Percentiles rank a stretch among this genome's conserved stretches.
Conservation (phyloP, 2,329 filamentous ascomycete genomes). For the Pseudogymnoascus destructans region DNA sequence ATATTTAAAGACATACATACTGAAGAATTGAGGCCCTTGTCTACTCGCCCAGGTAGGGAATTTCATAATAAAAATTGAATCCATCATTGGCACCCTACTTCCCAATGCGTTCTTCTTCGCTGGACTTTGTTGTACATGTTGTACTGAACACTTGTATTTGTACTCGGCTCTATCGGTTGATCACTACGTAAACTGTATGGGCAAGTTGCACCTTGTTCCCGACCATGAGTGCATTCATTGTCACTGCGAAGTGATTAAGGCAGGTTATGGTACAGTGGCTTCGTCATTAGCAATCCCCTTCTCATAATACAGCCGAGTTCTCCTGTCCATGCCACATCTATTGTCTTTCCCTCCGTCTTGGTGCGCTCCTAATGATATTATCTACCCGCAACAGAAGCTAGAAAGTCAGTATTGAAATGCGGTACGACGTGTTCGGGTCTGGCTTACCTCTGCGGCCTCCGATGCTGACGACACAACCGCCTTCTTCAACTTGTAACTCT, state of each 20-base stretch:
- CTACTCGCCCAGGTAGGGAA: background rate
- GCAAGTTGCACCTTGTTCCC: conserved; percentile 6
- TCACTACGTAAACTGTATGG: conserved; percentile 8
- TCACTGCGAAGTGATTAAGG: conserved; percentile 17
- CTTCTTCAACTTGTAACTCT: conserved; percentile 97
- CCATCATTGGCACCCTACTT: background rate
- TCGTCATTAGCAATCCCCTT: conserved; percentile 12
- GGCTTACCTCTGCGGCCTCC: conserved; percentile 82
- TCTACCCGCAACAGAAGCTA: conserved; percentile 85
- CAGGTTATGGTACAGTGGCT: conserved; percentile 26
- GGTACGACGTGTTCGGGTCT: conserved; percentile 12
- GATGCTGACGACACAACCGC: conserved; percentile 95
- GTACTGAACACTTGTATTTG: conserved; percentile 5
- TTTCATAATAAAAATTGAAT: background rate
- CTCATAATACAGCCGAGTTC: conserved; percentile 23
- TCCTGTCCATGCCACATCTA: conserved; percentile 26
- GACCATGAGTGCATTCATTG: conserved; percentile 1
- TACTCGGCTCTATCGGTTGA: background rate
- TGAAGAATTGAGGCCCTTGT: background rate
- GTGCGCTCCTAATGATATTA: conserved; percentile 92
- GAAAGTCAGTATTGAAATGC: conserved; percentile 24
- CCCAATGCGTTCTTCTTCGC: background rate
- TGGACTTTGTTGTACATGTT: background rate
- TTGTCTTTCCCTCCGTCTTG: conserved; percentile 67
- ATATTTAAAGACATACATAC: background rate